phyloP scores from a whole-genome alignment of 768 basidiomycete species.

The Phylloporus arenicola region DNA sequence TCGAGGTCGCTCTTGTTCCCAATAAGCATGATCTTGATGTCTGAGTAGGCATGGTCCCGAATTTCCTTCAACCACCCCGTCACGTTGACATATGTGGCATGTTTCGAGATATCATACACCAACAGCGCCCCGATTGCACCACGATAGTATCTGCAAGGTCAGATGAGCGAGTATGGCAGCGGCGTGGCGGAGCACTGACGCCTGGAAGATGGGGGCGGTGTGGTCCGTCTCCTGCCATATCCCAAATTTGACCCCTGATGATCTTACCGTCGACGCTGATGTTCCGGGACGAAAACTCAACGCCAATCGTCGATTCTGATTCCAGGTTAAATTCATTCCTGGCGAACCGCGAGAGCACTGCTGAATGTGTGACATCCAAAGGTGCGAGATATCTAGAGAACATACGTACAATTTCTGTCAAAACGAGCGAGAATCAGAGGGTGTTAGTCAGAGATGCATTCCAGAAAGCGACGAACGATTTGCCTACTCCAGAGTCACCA shows the following conservation, averaged over 20 bases:
- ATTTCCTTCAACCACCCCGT: conserved; percentile 96
- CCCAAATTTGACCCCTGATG: conserved; percentile 98
- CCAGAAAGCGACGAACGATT: conserved; percentile 76
- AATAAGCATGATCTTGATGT: conserved; percentile 93
- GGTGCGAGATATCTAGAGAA: too few relatives aligned
- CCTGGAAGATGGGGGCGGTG: conserved; percentile 97
- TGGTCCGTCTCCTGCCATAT: conserved; percentile 98
- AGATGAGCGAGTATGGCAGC: neutral
- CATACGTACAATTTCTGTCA: conserved; percentile 33
- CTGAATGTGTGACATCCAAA: neutral
- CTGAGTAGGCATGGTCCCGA: conserved; percentile 88
- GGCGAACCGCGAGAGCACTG: conserved; percentile 99
- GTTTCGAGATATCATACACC: conserved; percentile 93
- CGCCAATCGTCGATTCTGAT: conserved; percentile 98
- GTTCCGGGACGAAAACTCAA: conserved; percentile 97
- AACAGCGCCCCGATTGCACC: conserved; percentile 91
- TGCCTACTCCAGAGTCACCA: conserved; percentile 98
- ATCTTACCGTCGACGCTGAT: conserved; percentile 95
- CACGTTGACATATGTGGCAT: conserved; percentile 90
- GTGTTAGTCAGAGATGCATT: neutral
- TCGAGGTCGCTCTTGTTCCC: conserved; percentile 99
- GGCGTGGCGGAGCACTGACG: conserved; percentile 43
- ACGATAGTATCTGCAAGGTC: conserved; percentile 77
- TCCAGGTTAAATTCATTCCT: conserved; percentile 99
- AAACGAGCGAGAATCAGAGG: neutral